phyloP scores from a whole-genome alignment of 306 rosid species.

The Pyrus bretschneideri region DNA sequence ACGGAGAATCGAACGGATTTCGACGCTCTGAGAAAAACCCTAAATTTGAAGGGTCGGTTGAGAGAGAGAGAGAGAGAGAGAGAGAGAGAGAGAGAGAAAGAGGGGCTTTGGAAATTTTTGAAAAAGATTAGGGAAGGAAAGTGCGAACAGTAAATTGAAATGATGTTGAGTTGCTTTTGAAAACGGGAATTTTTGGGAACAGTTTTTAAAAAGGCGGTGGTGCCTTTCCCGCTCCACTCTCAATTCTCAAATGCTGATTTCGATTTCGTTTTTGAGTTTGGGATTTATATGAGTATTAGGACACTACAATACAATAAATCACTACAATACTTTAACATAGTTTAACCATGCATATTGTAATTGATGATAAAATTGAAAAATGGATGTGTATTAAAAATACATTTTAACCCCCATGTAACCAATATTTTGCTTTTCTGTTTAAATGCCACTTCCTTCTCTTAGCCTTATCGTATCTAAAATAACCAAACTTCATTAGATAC shows the following conservation, averaged over 20 bases:
- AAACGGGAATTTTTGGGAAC: background rate
- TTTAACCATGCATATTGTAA: background rate
- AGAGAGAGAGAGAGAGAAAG: background rate
- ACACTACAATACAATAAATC: no score
- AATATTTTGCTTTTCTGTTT: no score
- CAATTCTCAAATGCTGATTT: background rate
- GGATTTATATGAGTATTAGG: background rate
- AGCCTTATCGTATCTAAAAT: background rate
- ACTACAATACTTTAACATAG: no score
- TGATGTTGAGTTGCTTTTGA: background rate
- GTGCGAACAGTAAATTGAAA: background rate
- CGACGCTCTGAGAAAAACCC: constrained; percentile 2
- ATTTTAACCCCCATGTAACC: background rate
- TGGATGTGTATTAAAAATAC: no score
- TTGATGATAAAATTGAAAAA: no score
- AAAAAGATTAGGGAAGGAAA: background rate
- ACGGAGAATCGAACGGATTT: background rate
- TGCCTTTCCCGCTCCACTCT: background rate
- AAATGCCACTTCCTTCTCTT: background rate
- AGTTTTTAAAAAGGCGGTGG: no score
- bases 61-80: background rate
- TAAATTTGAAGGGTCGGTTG: background rate
- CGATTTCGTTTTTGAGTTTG: background rate
- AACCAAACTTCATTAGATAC: background rate
- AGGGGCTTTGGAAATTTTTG: background rate